Conservation (phyloP, 495 filamentous ascomycete genomes). For the Pseudomonodictys pantanalensis region DNA sequence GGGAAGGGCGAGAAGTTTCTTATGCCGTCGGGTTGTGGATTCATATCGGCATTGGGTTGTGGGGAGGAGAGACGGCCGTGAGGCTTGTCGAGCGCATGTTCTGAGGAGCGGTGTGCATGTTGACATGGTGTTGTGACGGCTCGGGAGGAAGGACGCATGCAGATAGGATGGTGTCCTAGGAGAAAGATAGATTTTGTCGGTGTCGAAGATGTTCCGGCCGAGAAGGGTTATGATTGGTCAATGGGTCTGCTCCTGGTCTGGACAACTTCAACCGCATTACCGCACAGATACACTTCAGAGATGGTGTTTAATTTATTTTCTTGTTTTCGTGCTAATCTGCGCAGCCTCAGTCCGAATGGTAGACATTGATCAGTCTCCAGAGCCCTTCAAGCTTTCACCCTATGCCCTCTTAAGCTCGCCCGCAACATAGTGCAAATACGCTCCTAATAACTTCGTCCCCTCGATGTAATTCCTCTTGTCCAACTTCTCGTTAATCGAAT, state of each 20-base stretch:
- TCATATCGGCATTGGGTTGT: slow-evolving; percentile 51
- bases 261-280: no score
- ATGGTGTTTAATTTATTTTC: no score
- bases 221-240: slow-evolving; percentile 4
- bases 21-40: slow-evolving; percentile 67
- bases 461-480: slow-evolving; percentile 97
- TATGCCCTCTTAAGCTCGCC: slow-evolving; percentile 65
- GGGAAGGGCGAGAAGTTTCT: slow-evolving; percentile 67
- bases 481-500: slow-evolving; percentile 97
- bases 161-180: neutral
- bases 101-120: slow-evolving; percentile 9
- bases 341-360: neutral
- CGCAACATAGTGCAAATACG: slow-evolving; percentile 94
- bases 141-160: neutral
- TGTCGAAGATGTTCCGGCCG: slow-evolving; percentile 2
- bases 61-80: slow-evolving; percentile 1
- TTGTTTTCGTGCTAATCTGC: neutral
- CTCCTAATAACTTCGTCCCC: slow-evolving; percentile 91
- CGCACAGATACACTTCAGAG: no score
- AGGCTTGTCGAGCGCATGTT: neutral
- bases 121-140: slow-evolving; percentile 17
- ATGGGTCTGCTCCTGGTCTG: no score
- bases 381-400: neutral
- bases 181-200: slow-evolving; percentile 2
- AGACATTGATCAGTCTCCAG: neutral